These are phyloP conservation scores for Colletotrichum endophyticum DNA, from an alignment of 2,329 filamentous ascomycete genomes.

Conservation along the genomic window DNA sequence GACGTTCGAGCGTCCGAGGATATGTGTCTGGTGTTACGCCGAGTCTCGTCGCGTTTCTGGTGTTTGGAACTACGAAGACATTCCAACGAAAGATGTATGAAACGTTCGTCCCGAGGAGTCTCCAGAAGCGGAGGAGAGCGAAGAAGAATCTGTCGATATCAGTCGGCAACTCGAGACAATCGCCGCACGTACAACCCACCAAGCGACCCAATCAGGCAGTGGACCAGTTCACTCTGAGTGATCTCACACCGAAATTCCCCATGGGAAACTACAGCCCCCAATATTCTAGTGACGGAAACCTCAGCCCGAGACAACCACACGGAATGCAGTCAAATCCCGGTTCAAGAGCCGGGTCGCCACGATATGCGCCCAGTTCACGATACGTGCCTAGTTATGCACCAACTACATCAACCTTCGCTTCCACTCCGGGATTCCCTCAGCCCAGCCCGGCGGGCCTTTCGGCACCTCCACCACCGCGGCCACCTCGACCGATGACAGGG, in stretches of 20 bases:
- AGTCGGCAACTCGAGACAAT: neutral
- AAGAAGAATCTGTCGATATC: neutral
- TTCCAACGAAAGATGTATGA: conserved; percentile 15
- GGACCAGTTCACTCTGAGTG: neutral
- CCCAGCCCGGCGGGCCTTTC: neutral
- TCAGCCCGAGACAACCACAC: neutral
- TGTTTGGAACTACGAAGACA: conserved; percentile 29
- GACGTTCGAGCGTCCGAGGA: conserved; percentile 17
- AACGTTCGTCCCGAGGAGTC: neutral
- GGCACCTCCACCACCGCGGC: neutral
- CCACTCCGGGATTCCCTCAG: neutral
- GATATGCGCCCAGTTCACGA: neutral
- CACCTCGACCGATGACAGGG: neutral
- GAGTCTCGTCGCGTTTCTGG: conserved; percentile 26
- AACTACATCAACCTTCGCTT: neutral
- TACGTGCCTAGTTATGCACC: neutral
- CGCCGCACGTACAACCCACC: neutral
- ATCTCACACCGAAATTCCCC: neutral
- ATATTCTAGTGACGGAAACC: neutral
- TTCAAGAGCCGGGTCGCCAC: neutral
- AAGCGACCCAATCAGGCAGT: neutral
- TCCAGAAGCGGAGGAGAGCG: neutral
- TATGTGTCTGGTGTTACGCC: conserved; percentile 30
- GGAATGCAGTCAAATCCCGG: neutral
- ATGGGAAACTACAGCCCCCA: neutral